phyloP scores from a whole-genome alignment of 1,284 basidiomycete genomes.

The Sanghuangporus baumii region DNA sequence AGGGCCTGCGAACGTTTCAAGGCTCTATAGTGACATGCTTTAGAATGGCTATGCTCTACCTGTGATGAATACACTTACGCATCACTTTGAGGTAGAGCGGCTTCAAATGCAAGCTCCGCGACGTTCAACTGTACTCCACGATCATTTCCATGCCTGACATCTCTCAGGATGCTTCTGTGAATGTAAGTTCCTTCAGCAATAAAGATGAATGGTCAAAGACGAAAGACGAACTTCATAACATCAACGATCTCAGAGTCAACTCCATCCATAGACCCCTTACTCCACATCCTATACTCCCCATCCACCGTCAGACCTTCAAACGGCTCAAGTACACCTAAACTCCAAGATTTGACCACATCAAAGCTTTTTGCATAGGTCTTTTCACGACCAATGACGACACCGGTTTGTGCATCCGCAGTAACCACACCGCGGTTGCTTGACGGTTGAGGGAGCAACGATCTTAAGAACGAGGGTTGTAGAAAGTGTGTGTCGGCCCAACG shows the following conservation, averaged over 20 bases:
- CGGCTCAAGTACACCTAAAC: slow-evolving; percentile 43
- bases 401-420: slow-evolving; percentile 54
- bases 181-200: neutral
- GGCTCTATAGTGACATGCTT: slow-evolving; percentile 41
- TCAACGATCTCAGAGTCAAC: neutral
- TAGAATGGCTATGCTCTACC: slow-evolving; percentile 6
- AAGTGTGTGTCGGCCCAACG: slow-evolving; percentile 48
- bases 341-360: slow-evolving; percentile 65
- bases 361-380: slow-evolving; percentile 53
- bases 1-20: slow-evolving; percentile 68
- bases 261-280: neutral
- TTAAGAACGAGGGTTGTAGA: slow-evolving; percentile 30
- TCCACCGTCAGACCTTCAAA: slow-evolving; percentile 40
- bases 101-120: slow-evolving; percentile 63
- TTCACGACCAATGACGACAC: slow-evolving; percentile 60
- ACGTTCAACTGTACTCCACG: slow-evolving; percentile 56
- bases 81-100: slow-evolving; percentile 49
- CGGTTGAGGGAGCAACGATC: slow-evolving; percentile 46
- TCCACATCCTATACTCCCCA: slow-evolving; percentile 36
- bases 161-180: slow-evolving; percentile 35
- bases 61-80: slow-evolving; percentile 34
- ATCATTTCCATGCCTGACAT: slow-evolving; percentile 40
- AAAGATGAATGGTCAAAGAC: too few species aligned
- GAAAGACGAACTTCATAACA: slow-evolving; percentile 7
- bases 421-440: slow-evolving; percentile 25